phyloP scores from a whole-genome alignment of 2,329 filamentous ascomycete species.

The Pezicula neosporulosa region DNA sequence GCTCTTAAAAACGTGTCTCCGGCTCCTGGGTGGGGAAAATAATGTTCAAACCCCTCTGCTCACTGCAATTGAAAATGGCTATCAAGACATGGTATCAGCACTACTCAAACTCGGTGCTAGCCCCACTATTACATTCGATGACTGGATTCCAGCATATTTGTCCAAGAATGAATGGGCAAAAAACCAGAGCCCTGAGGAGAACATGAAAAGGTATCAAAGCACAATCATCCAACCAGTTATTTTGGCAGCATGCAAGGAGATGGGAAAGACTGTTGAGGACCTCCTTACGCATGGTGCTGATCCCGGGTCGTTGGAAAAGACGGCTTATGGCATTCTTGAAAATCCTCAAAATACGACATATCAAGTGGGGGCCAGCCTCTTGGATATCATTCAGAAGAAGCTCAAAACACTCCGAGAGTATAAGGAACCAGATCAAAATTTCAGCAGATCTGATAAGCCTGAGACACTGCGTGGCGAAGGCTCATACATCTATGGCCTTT shows the following conservation, averaged over 20 bases:
- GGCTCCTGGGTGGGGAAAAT: conserved; percentile 28
- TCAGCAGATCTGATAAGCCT: not conserved
- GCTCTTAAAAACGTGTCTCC: conserved; percentile 64
- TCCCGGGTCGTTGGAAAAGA: conserved; percentile 53
- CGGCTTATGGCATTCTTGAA: conserved; percentile 32
- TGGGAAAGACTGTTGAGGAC: conserved; percentile 41
- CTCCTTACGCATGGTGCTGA: conserved; percentile 64
- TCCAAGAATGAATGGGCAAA: conserved; percentile 33
- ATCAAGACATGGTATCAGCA: conserved; percentile 51
- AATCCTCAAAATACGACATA: conserved; percentile 22
- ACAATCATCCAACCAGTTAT: conserved; percentile 63
- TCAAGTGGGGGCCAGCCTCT: conserved; percentile 41
- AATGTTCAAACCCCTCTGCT: conserved; percentile 48
- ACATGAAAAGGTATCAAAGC: conserved; percentile 44
- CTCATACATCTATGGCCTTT: conserved; percentile 46
- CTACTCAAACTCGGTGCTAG: conserved; percentile 63
- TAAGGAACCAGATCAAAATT: conserved; percentile 10
- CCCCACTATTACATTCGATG: conserved; percentile 57
- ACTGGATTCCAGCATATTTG: conserved; percentile 57
- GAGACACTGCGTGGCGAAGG: conserved; percentile 37
- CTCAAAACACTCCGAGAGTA: conserved; percentile 41
- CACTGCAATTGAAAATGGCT: conserved; percentile 51
- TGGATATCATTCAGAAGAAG: conserved; percentile 58
- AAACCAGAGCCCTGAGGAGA: conserved; percentile 41
- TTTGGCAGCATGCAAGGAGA: conserved; percentile 48